Evolutionary conservation across 1,139 yeast genomes (phyloP).

Genomic region (Debaryomyces nepalensis): DNA sequence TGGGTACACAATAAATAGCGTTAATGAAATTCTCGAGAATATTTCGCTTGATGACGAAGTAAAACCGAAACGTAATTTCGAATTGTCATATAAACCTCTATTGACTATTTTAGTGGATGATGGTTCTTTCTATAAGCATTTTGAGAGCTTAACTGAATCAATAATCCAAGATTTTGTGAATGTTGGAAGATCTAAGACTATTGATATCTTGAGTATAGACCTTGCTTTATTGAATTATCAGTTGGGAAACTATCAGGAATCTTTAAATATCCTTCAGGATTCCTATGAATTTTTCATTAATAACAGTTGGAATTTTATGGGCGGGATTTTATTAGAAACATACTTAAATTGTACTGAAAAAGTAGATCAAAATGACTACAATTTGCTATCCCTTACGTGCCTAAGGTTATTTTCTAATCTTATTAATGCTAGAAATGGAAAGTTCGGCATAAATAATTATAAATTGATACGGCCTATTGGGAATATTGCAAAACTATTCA

Average conservation of each 20-base stretch:
- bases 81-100: slow-evolving; percentile 22
- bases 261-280: slow-evolving; percentile 65
- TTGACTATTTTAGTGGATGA: slow-evolving; percentile 21
- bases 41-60: slow-evolving; percentile 22
- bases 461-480: slow-evolving; percentile 26
- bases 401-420: slow-evolving; percentile 41
- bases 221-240: slow-evolving; percentile 73
- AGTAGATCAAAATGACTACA: slow-evolving; percentile 29
- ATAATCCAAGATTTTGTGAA: slow-evolving; percentile 51
- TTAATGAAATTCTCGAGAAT: slow-evolving; percentile 29
- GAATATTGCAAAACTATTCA: slow-evolving; percentile 28
- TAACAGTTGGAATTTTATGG: slow-evolving; percentile 78
- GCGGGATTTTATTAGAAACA: slow-evolving; percentile 63
- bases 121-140: slow-evolving; percentile 25
- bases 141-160: slow-evolving; percentile 45
- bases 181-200: slow-evolving; percentile 61
- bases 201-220: slow-evolving; percentile 80
- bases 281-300: slow-evolving; percentile 69
- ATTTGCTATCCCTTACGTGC: slow-evolving; percentile 35
- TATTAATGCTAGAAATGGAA: slow-evolving; percentile 20
- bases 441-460: slow-evolving; percentile 38
- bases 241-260: slow-evolving; percentile 58
- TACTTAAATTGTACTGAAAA: slow-evolving; percentile 72
- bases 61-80: slow-evolving; percentile 3
- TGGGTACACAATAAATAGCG: slow-evolving; percentile 38